These are phyloP conservation scores for Pythium brassicae DNA, from an alignment of 352 stramenopile species.

Conservation along the genomic window DNA sequence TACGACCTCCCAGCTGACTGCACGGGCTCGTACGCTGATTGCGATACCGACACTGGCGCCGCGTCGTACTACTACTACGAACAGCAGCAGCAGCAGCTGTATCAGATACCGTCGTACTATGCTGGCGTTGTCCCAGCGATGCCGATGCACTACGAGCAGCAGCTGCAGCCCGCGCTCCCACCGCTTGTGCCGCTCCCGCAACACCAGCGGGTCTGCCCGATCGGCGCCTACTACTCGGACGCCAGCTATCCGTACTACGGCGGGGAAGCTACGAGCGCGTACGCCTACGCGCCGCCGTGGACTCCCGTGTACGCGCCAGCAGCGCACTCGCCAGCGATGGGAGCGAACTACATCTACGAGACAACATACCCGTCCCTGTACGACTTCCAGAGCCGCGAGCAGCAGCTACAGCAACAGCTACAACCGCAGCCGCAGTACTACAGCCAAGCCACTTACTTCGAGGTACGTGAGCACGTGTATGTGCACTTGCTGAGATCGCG, in stretches of 20 bases:
- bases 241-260: slow-evolving; percentile 5
- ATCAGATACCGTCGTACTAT: not conserved
- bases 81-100: not conserved
- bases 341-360: not conserved
- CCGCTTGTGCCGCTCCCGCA: not conserved
- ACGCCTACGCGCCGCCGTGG: slow-evolving; percentile 8
- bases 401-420: no score
- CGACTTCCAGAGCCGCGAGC: not conserved
- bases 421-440: slow-evolving; percentile 2
- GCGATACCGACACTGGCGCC: not conserved
- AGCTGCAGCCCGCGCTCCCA: not conserved
- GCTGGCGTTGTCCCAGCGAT: not conserved
- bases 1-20: not conserved
- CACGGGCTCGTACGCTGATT: not conserved
- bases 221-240: slow-evolving; percentile 11
- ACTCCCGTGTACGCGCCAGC: not conserved
- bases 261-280: not conserved
- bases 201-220: slow-evolving; percentile 12
- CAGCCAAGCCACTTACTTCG: slow-evolving; percentile 5
- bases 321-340: not conserved
- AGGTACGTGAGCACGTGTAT: slow-evolving; percentile 8
- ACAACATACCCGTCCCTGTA: not conserved
- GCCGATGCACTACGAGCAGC: not conserved
- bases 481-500: no score
- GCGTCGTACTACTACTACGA: not conserved